Evolutionary conservation across 495 filamentous ascomycete genomes (phyloP), one percentile per base, ranked within the genome.

Genomic region (Thermothielavioides terrestris): DNA sequence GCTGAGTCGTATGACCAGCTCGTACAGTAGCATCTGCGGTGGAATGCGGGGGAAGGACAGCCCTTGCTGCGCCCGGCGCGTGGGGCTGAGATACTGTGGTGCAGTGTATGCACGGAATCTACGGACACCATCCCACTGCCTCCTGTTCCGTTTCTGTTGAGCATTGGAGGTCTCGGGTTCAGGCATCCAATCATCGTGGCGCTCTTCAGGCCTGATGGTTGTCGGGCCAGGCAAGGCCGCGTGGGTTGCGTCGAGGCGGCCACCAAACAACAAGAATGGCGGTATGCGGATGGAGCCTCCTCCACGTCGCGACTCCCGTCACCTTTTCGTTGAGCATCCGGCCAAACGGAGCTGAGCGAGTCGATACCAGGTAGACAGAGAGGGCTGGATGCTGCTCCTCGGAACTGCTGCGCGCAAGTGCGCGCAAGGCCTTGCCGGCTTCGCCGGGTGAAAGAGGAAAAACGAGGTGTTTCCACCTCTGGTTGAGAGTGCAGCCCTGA

Each of bases 21-120:
- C 32, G n/a, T 41, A 17, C 46, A 23, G n/a, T 28, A 17, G 23
- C n/a, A n/a, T n/a, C n/a, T n/a, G n/a, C n/a, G n/a, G 21, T 30
- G 41, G 18, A 46, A 44, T 55, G 58, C 52, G 55, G 55, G 55
- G 52, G 56, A 32, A 44, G 40, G 48, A 54, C 45, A 50, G 57
- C 57, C 53, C 50, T 57, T 9, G 53, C 32, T 21, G 46, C 37
- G 46, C 46, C 46, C 51, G 51, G 49, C 34, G 26, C 21, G 50
- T 43, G 49, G 28, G 53, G 21, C 20, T 31, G 32, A 30, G 26
- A 12, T 22, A 11, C 27, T 30, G 27, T 5, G 27, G 6, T 30
- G 27, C 6, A n/a, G n/a, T n/a, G n/a, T n/a, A n/a, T n/a, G n/a
- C n/a, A n/a, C n/a, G n/a, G n/a, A n/a, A n/a, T n/a, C n/a, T n/a